Conservation (phyloP, 1,139 yeast genomes). For the Geotrichum carabidarum region DNA sequence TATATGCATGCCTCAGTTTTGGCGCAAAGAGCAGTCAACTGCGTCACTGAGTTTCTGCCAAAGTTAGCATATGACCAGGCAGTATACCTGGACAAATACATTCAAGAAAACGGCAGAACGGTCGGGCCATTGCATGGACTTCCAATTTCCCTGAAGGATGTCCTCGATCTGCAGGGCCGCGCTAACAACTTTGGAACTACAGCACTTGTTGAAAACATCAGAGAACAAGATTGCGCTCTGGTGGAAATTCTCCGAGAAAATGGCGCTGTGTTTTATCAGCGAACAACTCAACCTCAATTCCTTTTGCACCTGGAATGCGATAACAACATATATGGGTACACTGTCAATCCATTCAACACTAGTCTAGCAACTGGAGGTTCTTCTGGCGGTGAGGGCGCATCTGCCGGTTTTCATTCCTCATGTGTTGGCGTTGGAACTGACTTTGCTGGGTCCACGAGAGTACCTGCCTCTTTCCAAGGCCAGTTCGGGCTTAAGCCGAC, state of each 20-base stretch:
- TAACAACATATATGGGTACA: constrained; percentile 46
- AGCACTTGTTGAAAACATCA: constrained; percentile 31
- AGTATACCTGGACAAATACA: constrained; percentile 42
- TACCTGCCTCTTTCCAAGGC: constrained; percentile 54
- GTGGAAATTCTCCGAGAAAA: constrained; percentile 42
- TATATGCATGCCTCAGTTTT: constrained; percentile 55
- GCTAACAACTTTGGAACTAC: constrained; percentile 44
- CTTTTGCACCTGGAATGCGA: constrained; percentile 51
- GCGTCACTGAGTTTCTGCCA: constrained; percentile 35
- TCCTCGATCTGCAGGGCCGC: constrained; percentile 44
- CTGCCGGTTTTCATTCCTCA: constrained; percentile 49
- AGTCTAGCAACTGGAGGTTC: constrained; percentile 52
- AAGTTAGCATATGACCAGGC: constrained; percentile 41
- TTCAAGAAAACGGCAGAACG: constrained; percentile 38
- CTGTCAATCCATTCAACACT: constrained; percentile 46
- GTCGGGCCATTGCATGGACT: constrained; percentile 50
- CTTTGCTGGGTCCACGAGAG: constrained; percentile 59
- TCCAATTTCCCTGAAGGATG: constrained; percentile 52
- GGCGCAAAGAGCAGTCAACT: constrained; percentile 51
- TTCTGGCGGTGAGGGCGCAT: constrained; percentile 60
- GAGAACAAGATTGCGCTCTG: constrained; percentile 30
- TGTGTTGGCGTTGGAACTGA: constrained; percentile 57
- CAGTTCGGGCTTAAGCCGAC: constrained; percentile 53
- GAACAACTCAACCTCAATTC: constrained; percentile 56
- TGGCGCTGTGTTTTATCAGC: constrained; percentile 55